Conservation (phyloP, 2,329 filamentous ascomycete species). For the Magnaporthiopsis incrustans region DNA sequence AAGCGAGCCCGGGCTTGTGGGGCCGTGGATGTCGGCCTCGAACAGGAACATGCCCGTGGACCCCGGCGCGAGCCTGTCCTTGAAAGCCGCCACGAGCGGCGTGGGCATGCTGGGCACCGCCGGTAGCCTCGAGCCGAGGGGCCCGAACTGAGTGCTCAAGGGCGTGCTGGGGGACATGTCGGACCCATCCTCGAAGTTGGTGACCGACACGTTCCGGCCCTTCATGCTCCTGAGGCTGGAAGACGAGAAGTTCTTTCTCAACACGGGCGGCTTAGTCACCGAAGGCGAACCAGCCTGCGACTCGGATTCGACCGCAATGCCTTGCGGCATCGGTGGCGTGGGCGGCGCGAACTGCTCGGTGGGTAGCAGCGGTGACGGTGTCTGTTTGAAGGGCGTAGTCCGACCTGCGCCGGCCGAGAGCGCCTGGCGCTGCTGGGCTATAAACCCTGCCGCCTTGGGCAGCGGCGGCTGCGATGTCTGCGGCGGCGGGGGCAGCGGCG, state of each 20-base stretch:
- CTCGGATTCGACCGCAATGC: slow-evolving; percentile 23
- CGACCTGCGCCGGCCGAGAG: slow-evolving; percentile 28
- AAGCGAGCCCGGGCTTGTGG: slow-evolving; percentile 52
- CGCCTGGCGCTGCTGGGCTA: slow-evolving; percentile 34
- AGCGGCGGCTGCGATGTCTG: slow-evolving; percentile 9
- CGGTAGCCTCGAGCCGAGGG: slow-evolving; percentile 37
- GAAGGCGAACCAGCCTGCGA: slow-evolving; percentile 46
- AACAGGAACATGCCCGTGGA: slow-evolving; percentile 68
- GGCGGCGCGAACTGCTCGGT: slow-evolving; percentile 20
- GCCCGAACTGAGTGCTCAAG: slow-evolving; percentile 56
- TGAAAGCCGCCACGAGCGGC: slow-evolving; percentile 55
- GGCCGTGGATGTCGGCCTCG: slow-evolving; percentile 71
- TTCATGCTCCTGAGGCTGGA: slow-evolving; percentile 65
- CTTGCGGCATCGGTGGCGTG: slow-evolving; percentile 26
- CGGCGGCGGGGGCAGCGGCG: slow-evolving; percentile 10
- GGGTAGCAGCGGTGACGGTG: slow-evolving; percentile 24
- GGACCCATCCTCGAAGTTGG: slow-evolving; percentile 50
- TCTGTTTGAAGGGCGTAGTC: slow-evolving; percentile 21
- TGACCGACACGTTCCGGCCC: slow-evolving; percentile 63
- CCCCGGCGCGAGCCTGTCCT: slow-evolving; percentile 46
- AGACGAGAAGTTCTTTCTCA: slow-evolving; percentile 63
- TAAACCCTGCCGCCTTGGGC: slow-evolving; percentile 25
- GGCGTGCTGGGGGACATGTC: slow-evolving; percentile 70
- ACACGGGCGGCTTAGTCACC: slow-evolving; percentile 31
- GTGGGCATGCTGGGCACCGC: slow-evolving; percentile 59